Evolutionary conservation across 2,329 filamentous ascomycete species (phyloP).

Genomic region (Colletotrichum lentis): DNA sequence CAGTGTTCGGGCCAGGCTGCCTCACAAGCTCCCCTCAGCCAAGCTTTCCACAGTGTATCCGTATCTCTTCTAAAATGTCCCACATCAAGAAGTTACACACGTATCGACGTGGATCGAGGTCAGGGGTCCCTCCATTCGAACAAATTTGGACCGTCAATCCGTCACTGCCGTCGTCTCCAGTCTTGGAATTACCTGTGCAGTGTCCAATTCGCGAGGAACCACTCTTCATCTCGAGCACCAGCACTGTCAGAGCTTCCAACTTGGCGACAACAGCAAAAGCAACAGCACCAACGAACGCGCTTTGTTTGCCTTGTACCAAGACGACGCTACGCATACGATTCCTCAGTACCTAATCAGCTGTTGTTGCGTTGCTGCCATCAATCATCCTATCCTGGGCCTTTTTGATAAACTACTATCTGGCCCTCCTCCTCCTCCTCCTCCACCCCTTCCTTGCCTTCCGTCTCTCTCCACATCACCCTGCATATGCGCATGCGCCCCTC

Average conservation of each 20-base stretch:
- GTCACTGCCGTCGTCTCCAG: slow-evolving; percentile 23
- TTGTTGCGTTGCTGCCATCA: neutral
- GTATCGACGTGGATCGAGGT: slow-evolving; percentile 5
- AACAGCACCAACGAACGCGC: neutral
- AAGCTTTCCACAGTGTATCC: slow-evolving; percentile 4
- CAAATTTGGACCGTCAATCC: slow-evolving; percentile 38
- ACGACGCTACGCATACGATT: neutral
- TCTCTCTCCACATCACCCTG: slow-evolving; percentile 29
- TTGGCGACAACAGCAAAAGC: neutral
- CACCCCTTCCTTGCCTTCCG: slow-evolving; percentile 6
- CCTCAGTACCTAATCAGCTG: no score
- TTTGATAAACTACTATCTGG: neutral
- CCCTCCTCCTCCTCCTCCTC: neutral
- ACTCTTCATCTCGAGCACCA: slow-evolving; percentile 4
- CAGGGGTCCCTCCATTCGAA: slow-evolving; percentile 34
- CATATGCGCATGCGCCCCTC: slow-evolving; percentile 37
- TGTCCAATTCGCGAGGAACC: slow-evolving; percentile 31
- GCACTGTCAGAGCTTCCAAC: neutral
- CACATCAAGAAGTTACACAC: neutral
- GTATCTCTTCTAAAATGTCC: neutral
- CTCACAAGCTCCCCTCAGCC: neutral
- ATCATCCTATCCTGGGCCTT: neutral
- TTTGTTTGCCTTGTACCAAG: no score
- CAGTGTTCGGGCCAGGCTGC: slow-evolving; percentile 19
- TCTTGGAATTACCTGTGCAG: slow-evolving; percentile 13